Percentiles rank a stretch among this genome's conserved stretches.
These are phyloP conservation scores for Fistulifera pelliculosa DNA, from an alignment of 108 stramenopile species.

Conservation along the genomic window DNA sequence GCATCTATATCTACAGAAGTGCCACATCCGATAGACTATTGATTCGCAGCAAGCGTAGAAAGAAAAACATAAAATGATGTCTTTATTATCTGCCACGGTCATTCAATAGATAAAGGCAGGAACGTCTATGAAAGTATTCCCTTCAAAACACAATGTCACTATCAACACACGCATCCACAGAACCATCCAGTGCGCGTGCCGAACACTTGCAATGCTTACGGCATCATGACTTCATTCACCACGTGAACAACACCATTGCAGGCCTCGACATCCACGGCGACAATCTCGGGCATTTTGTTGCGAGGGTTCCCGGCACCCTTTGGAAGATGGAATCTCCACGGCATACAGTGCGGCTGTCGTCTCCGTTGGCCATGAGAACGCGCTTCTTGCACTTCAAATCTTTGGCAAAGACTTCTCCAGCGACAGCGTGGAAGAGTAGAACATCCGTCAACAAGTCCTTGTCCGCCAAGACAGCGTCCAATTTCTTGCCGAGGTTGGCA, in stretches of 20 bases:
- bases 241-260: slow-evolving; percentile 48
- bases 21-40: too few species aligned
- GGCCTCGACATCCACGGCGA: slow-evolving; percentile 27
- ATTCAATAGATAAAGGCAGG: too few species aligned
- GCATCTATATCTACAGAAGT: too few species aligned
- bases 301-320: slow-evolving; percentile 11
- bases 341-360: slow-evolving; percentile 8
- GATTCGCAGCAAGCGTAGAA: too few species aligned
- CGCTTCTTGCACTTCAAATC: slow-evolving; percentile 12
- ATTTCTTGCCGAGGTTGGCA: neutral
- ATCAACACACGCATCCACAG: too few species aligned
- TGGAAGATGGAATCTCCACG: neutral
- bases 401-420: neutral
- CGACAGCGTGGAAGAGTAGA: slow-evolving; percentile 10
- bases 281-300: slow-evolving; percentile 13
- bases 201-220: too few species aligned
- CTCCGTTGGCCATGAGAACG: slow-evolving; percentile 27
- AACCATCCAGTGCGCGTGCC: too few species aligned
- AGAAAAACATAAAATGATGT: too few species aligned
- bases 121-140: too few species aligned
- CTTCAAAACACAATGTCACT: too few species aligned
- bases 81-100: too few species aligned
- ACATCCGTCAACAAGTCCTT: slow-evolving; percentile 13
- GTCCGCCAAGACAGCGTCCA: neutral
- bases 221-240: slow-evolving; percentile 31